A percentile compares a stretch with the other conserved stretches of the same genome.
Evolutionary conservation across 2,329 filamentous ascomycete species (phyloP).

Genomic region (Myriosclerotinia duriaeana): DNA sequence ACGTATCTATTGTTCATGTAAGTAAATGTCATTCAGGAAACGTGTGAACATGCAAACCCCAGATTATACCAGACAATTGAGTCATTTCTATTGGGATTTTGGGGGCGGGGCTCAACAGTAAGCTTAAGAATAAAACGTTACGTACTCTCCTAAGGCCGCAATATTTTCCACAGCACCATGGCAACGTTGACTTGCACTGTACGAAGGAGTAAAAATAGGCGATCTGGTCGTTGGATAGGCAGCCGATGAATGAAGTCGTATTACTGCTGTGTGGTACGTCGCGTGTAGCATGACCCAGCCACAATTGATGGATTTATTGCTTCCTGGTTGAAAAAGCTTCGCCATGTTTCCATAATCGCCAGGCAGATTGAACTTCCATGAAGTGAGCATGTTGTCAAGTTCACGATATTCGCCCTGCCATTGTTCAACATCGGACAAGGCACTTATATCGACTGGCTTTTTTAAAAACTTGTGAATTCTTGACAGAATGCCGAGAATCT

Average conservation of each 20-base stretch:
- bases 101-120: neutral
- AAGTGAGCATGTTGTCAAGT: conserved; percentile 74
- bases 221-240: conserved; percentile 89
- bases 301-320: conserved; percentile 70
- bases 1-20: conserved; percentile 47
- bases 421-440: conserved; percentile 77
- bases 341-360: conserved; percentile 82
- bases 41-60: neutral
- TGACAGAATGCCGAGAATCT: conserved; percentile 82
- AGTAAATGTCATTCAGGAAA: neutral
- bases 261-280: conserved; percentile 85
- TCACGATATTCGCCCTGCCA: conserved; percentile 88
- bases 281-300: conserved; percentile 76
- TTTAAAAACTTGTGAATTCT: conserved; percentile 88
- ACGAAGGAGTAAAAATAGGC: conserved; percentile 85
- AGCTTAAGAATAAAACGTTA: neutral
- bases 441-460: conserved; percentile 83
- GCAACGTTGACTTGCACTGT: conserved; percentile 80
- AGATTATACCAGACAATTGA: neutral
- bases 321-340: conserved; percentile 69
- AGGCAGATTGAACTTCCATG: conserved; percentile 82
- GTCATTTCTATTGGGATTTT: neutral
- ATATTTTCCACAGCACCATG: conserved; percentile 82
- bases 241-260: conserved; percentile 86
- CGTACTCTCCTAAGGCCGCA: conserved; percentile 70